phyloP scores from a whole-genome alignment of 2,329 filamentous ascomycete genomes.

The Hymenoscyphus salicellus region DNA sequence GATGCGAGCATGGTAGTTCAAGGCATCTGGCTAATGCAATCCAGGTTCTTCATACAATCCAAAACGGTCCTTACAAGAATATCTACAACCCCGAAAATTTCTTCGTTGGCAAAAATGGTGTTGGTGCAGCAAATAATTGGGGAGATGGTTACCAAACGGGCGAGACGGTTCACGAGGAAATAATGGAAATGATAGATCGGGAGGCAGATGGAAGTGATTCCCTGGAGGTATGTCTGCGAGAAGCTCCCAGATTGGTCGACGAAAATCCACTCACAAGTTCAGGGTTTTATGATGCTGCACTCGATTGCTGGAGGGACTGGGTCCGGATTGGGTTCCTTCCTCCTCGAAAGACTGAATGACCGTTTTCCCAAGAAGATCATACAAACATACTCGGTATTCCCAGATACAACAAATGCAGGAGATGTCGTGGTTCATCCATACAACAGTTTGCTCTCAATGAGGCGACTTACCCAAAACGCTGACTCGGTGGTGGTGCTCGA shows the following conservation, averaged over 20 bases:
- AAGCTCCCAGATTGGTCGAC: constrained; percentile 10
- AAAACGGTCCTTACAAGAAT: constrained; percentile 91
- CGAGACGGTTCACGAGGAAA: constrained; percentile 88
- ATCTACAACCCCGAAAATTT: constrained; percentile 99
- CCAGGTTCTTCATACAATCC: constrained; percentile 84
- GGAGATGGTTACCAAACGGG: constrained; percentile 93
- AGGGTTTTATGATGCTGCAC: constrained; percentile 98
- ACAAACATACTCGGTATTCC: constrained; percentile 98
- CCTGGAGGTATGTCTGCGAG: constrained; percentile 61
- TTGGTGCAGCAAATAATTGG: constrained; percentile 97
- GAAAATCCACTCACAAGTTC: constrained; percentile 27
- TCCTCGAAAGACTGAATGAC: constrained; percentile 94
- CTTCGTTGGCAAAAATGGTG: constrained; percentile 89
- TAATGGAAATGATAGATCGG: constrained; percentile 99
- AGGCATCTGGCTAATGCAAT: constrained; percentile 10
- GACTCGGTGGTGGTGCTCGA: constrained; percentile 97
- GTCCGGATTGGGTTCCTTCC: constrained; percentile 90
- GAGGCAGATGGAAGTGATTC: constrained; percentile 98
- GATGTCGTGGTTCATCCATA: constrained; percentile 98
- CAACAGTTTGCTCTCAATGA: constrained; percentile 91
- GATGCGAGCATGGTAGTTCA: not conserved
- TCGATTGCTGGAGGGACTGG: constrained; percentile 97
- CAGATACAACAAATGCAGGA: constrained; percentile 79
- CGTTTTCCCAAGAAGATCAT: constrained; percentile 98
- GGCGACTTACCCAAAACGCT: constrained; percentile 88